Conservation (phyloP, 345 rosid genomes). For the Sonneratia alba region DNA sequence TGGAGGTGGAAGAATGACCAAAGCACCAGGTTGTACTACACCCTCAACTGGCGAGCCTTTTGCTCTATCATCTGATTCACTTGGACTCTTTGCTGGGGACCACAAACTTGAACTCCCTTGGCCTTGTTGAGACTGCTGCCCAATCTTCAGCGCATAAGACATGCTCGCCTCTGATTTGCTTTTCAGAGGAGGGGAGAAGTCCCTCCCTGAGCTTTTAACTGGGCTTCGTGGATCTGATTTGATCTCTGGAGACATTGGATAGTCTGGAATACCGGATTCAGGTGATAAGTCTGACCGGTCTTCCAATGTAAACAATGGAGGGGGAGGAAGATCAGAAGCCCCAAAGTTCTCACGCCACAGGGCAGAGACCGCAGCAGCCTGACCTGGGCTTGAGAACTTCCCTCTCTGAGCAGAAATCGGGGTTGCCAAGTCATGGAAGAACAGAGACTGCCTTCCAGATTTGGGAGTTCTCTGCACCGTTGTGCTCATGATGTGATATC, state of each 20-base stretch:
- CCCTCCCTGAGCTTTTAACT: slow-evolving; percentile 37
- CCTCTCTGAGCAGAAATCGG: slow-evolving; percentile 72
- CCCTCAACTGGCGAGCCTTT: slow-evolving; percentile 92
- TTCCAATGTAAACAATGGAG: slow-evolving; percentile 79
- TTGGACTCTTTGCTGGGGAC: slow-evolving; percentile 48
- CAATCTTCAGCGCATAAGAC: slow-evolving; percentile 46
- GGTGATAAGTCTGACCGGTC: slow-evolving; percentile 90
- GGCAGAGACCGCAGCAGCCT: slow-evolving; percentile 93
- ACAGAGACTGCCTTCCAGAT: slow-evolving; percentile 71
- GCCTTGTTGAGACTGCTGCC: slow-evolving; percentile 56
- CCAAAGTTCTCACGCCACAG: slow-evolving; percentile 89
- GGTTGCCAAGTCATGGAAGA: slow-evolving; percentile 83
- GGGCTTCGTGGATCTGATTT: slow-evolving; percentile 59
- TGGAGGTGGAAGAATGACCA: slow-evolving; percentile 84
- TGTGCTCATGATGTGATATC: slow-evolving; percentile 37
- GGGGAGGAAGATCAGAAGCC: slow-evolving; percentile 91
- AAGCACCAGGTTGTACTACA: slow-evolving; percentile 70
- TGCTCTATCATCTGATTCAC: slow-evolving; percentile 77
- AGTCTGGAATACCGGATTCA: slow-evolving; percentile 72
- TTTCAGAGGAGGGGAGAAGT: slow-evolving; percentile 46
- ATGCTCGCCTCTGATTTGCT: slow-evolving; percentile 52
- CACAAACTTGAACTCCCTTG: slow-evolving; percentile 59
- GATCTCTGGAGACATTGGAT: slow-evolving; percentile 55
- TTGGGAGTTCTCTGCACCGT: slow-evolving; percentile 59
- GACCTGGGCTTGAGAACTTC: slow-evolving; percentile 70